Conservation (phyloP, 805 yeast genomes). For the Komagataella pastoris region DNA sequence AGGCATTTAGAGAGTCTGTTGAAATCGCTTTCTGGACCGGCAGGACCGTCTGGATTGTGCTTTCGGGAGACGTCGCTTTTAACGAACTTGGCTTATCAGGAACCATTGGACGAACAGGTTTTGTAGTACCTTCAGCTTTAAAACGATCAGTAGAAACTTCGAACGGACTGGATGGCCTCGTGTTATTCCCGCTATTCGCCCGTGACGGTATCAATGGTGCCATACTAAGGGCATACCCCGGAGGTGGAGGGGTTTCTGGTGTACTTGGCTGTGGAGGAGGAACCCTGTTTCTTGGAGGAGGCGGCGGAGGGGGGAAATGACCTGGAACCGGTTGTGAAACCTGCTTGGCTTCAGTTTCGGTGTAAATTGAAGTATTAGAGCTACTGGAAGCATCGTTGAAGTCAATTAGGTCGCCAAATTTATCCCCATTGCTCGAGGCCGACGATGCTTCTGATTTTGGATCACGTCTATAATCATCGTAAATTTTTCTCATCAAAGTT, state of each 20-base stretch:
- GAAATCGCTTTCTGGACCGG: background rate
- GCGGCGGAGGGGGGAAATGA: background rate
- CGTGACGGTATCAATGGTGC: background rate
- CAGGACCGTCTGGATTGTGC: background rate
- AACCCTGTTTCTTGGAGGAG: background rate
- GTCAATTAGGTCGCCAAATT: background rate
- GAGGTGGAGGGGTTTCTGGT: background rate
- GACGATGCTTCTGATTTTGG: background rate
- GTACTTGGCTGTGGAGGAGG: background rate
- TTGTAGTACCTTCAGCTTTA: background rate
- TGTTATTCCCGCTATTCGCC: background rate
- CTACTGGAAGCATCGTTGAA: background rate
- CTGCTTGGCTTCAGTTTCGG: background rate
- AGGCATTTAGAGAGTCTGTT: background rate
- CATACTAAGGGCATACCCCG: background rate
- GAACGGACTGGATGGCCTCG: background rate
- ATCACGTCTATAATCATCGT: conserved; percentile 20
- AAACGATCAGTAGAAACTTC: background rate
- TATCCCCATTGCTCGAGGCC: background rate
- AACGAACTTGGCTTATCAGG: background rate
- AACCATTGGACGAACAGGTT: background rate
- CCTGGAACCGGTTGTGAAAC: background rate
- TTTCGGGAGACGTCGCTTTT: background rate
- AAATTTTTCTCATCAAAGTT: conserved; percentile 41
- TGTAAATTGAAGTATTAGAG: background rate